Base-by-base conservation (phyloP, 202 grass and related monocot genomes). In the Cymbopogon flexuosus region DNA sequence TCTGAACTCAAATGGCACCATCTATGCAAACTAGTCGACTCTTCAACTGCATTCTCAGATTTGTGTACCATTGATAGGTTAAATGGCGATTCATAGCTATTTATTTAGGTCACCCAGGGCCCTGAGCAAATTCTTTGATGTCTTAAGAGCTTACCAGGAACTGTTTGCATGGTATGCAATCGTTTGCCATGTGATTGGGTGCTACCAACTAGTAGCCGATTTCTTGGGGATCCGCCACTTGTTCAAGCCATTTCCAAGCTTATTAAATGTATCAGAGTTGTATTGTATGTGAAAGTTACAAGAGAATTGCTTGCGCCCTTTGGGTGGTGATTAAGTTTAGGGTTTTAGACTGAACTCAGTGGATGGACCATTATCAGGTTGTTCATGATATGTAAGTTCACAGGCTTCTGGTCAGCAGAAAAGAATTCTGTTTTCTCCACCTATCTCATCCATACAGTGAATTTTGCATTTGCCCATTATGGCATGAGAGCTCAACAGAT, bases 11-110 rank as follows among this genome's bases (percentile, higher is more conserved):
- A 89, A 89, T 8, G 87, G 78, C 4, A 65, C 47, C 8, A 49
- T 78, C 22, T 46, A 84, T 0, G 29, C 27, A 77, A 85, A 85
- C 36, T 85, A 89, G 87, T 82, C 30, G 72, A 79, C 64, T 34
- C 67, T 40, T 14, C 82, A 8, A 34, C 37, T 39, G 24, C 71
- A 5, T 39, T 39, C 6, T 8, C 36, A 39, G 36, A 70, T 30
- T 78, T 65, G 5, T 49, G 52, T 78, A 31, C 6, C 74, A 29
- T 78, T 78, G 37, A 70, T 79, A 62, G 86, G 68, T 49, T 43
- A 37, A 60, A 5, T 63, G 66, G 34, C 37, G 68, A 89, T 79
- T 46, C 13, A 0, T 31, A 76, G 56, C 8, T 71, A 76, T 65
- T 85, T 77, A 66, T 85, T 77, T 78, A 51, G 73, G 72, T 41